Evolutionary conservation across 2,329 filamentous ascomycete species (phyloP).

Genomic region (Aspergillus uvarum): DNA sequence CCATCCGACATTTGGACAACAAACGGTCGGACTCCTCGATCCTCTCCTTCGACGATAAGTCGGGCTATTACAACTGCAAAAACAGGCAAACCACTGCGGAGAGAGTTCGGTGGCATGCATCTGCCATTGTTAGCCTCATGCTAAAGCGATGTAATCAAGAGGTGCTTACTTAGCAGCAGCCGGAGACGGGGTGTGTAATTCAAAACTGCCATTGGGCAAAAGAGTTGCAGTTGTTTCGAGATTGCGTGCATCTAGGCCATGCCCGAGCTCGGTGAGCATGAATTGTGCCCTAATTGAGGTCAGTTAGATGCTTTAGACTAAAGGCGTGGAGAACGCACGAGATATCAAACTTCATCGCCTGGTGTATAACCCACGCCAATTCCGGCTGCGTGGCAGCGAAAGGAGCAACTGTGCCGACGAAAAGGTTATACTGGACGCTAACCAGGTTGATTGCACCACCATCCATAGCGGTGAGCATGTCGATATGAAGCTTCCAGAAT

Average conservation of each 20-base stretch:
- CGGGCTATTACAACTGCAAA: constrained; percentile 20
- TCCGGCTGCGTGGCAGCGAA: constrained; percentile 2
- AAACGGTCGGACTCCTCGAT: constrained; percentile 19
- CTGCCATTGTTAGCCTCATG: constrained; percentile 2
- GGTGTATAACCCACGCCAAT: not conserved
- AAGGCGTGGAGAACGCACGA: not conserved
- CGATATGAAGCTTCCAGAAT: constrained; percentile 15
- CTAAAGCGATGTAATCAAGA: rapidly evolving
- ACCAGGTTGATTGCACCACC: constrained; percentile 9
- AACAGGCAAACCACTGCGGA: constrained; percentile 8
- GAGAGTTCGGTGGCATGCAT: constrained; percentile 21
- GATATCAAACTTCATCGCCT: not conserved
- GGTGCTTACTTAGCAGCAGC: not conserved
- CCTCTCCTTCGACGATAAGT: constrained; percentile 17
- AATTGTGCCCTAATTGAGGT: constrained; percentile 2
- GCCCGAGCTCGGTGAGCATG: constrained; percentile 17
- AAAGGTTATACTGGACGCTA: constrained; percentile 13
- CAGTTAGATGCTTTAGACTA: not conserved
- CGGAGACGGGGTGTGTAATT: not conserved
- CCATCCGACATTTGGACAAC: constrained; percentile 18
- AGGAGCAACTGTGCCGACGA: constrained; percentile 12
- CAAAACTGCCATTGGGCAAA: constrained; percentile 8
- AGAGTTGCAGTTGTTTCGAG: constrained; percentile 15
- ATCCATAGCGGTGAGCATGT: constrained; percentile 6
- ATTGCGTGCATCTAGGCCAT: constrained; percentile 15